Conservation (phyloP, 345 rosid species). For the Melaleuca alternifolia region DNA sequence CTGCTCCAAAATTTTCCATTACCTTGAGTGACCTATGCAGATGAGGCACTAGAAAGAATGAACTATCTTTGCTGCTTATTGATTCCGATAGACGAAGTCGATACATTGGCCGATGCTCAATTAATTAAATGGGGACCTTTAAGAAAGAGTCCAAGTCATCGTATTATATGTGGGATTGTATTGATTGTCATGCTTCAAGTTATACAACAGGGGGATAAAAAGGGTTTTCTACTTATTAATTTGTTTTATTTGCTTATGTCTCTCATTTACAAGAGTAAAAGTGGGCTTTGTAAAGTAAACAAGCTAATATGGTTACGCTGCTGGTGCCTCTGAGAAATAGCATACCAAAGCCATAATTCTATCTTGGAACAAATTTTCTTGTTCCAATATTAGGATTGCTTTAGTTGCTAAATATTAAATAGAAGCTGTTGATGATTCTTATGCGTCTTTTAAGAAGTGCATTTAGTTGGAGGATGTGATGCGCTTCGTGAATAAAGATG, state of each 20-base stretch:
- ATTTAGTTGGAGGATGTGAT: slow-evolving; percentile 27
- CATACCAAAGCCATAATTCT: background rate
- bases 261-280: background rate
- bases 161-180: background rate
- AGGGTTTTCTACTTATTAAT: background rate
- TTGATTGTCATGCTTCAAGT: background rate
- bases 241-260: background rate
- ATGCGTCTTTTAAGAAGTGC: background rate
- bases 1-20: background rate
- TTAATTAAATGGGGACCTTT: background rate
- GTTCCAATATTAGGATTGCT: background rate
- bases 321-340: background rate
- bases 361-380: background rate
- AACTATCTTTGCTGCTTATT: background rate
- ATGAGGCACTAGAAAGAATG: background rate
- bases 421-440: slow-evolving; percentile 1
- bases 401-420: background rate
- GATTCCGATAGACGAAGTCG: background rate
- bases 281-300: background rate
- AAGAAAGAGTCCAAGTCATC: background rate
- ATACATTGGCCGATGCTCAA: background rate
- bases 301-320: background rate
- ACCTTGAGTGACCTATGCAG: background rate
- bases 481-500: slow-evolving; percentile 31
- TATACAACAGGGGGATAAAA: background rate